These are phyloP conservation scores for Triticum dicoccoides DNA, from an alignment of 176 grass and related monocot species.

Conservation along the genomic window DNA sequence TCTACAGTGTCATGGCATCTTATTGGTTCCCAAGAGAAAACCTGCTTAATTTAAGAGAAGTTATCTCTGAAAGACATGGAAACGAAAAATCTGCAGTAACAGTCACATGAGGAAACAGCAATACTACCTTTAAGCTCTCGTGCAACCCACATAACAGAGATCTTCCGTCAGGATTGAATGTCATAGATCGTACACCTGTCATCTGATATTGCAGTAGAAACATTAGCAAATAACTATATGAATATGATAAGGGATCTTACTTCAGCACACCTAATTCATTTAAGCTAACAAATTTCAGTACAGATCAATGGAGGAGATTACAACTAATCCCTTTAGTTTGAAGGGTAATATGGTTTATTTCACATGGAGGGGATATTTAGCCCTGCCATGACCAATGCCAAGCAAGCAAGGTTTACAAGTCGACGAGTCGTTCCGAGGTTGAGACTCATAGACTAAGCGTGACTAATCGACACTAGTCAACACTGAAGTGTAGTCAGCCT, in stretches of 20 bases:
- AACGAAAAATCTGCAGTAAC: background rate
- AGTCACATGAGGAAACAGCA: constrained; percentile 22
- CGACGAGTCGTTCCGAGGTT: too few species aligned
- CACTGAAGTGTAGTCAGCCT: too few species aligned
- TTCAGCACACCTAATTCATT: background rate
- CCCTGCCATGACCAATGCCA: background rate
- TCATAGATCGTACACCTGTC: constrained; percentile 91
- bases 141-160: constrained; percentile 92
- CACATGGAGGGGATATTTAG: background rate
- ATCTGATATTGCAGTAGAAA: constrained; percentile 52
- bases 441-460: too few species aligned
- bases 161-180: constrained; percentile 96
- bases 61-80: constrained; percentile 22
- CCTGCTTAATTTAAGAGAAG: constrained; percentile 44
- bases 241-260: background rate
- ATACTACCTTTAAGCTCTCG: constrained; percentile 82
- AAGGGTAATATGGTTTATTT: background rate
- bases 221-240: constrained; percentile 11
- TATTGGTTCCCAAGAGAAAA: constrained; percentile 98
- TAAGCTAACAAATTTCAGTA: background rate
- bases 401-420: background rate
- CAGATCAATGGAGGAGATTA: background rate
- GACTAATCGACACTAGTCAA: too few species aligned
- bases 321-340: background rate
- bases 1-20: constrained; percentile 91